A percentile compares a stretch with the other conserved stretches of the same genome.
These are phyloP conservation scores for Periconia sp. DNA, from an alignment of 2,329 filamentous ascomycete genomes.

Conservation along the genomic window DNA sequence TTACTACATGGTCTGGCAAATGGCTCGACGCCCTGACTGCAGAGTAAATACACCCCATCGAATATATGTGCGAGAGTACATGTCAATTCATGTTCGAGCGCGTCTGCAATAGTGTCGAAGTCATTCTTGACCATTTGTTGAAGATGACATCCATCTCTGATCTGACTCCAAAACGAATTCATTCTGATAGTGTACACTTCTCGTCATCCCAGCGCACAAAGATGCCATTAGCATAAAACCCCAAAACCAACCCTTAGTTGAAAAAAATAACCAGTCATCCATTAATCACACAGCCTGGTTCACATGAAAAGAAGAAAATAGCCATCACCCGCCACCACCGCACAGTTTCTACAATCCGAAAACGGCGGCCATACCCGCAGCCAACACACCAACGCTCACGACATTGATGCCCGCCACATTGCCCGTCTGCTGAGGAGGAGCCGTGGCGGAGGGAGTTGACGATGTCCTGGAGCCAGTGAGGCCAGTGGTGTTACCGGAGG, in stretches of 20 bases:
- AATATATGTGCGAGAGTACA: background rate
- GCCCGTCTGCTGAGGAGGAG: constrained; percentile 16
- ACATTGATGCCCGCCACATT: constrained; percentile 21
- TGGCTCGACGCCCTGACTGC: constrained; percentile 53
- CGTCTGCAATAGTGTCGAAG: background rate
- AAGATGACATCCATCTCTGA: background rate
- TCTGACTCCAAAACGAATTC: background rate
- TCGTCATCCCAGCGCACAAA: too few relatives aligned
- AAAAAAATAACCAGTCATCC: too few relatives aligned
- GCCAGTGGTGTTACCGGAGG: constrained; percentile 4
- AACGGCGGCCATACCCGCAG: constrained; percentile 22
- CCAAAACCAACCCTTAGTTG: too few relatives aligned
- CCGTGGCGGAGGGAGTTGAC: background rate
- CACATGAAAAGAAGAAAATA: too few relatives aligned
- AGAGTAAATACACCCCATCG: constrained; percentile 11
- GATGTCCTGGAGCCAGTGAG: constrained; percentile 3
- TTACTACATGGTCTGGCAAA: constrained; percentile 72
- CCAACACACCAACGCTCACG: constrained; percentile 24
- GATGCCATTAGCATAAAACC: too few relatives aligned
- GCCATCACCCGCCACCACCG: too few relatives aligned
- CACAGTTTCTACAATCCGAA: constrained; percentile 21
- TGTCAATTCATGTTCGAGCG: background rate
- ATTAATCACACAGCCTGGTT: too few relatives aligned
- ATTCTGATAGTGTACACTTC: too few relatives aligned
- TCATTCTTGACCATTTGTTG: background rate